A percentile compares a stretch with the other conserved stretches of the same genome.
Evolutionary conservation across 805 yeast species (phyloP).

Genomic region (Debaryomyces tyrocola): DNA sequence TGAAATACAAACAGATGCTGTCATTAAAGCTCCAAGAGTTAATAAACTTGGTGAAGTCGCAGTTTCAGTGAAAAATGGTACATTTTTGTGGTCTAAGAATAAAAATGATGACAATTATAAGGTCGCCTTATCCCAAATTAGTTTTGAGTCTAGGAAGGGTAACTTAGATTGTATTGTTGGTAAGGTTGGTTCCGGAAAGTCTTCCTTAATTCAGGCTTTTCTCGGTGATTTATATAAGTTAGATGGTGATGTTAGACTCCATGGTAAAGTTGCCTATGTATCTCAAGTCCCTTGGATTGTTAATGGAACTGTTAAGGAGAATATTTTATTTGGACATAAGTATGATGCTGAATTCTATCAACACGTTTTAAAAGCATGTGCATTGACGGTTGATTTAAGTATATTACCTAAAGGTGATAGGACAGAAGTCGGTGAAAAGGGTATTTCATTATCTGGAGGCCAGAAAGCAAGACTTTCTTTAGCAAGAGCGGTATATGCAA

Average conservation of each 20-base stretch:
- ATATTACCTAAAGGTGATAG: constrained; percentile 85
- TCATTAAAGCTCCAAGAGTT: constrained; percentile 51
- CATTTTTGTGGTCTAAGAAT: constrained; percentile 76
- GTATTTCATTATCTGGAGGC: constrained; percentile 94
- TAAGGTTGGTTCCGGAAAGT: constrained; percentile 86
- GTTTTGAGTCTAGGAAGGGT: constrained; percentile 67
- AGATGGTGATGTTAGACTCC: constrained; percentile 68
- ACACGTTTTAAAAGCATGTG: constrained; percentile 84
- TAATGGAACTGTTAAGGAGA: constrained; percentile 91
- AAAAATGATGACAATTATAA: constrained; percentile 58
- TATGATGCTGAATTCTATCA: constrained; percentile 81
- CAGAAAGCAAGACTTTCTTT: constrained; percentile 94
- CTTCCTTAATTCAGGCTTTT: constrained; percentile 75
- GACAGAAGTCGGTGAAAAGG: constrained; percentile 96
- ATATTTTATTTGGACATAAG: constrained; percentile 85
- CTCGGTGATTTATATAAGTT: constrained; percentile 81
- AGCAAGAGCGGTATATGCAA: constrained; percentile 93
- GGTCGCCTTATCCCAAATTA: constrained; percentile 63
- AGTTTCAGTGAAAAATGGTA: constrained; percentile 61
- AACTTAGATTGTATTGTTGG: constrained; percentile 86
- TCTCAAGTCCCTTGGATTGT: constrained; percentile 96
- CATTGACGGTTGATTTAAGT: constrained; percentile 72
- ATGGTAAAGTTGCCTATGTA: constrained; percentile 84
- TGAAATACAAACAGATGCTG: constrained; percentile 83
- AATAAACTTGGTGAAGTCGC: constrained; percentile 63